Conservation (phyloP, 2,329 filamentous ascomycete genomes). For the Ceratocystis colombiana region DNA sequence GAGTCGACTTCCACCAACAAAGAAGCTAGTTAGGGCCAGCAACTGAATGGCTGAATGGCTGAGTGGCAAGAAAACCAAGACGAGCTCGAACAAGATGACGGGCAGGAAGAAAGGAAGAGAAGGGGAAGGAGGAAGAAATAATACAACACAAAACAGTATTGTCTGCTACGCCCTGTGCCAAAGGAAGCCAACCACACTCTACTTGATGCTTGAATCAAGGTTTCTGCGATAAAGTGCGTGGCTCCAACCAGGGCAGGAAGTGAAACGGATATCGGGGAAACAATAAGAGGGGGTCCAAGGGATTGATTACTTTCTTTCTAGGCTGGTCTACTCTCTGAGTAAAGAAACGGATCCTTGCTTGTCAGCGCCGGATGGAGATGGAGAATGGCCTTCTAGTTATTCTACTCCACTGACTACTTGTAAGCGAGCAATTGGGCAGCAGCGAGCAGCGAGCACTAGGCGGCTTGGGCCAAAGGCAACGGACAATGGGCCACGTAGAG, state of each 20-base stretch:
- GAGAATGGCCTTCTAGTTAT: neutral
- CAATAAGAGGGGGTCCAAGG: neutral
- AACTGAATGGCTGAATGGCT: neutral
- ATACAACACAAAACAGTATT: neutral
- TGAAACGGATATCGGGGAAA: neutral
- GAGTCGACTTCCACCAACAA: neutral
- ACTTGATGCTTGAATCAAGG: constrained; percentile 3
- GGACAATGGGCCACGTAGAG: neutral
- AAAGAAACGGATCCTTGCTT: neutral
- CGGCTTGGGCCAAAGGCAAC: neutral
- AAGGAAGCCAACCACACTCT: neutral
- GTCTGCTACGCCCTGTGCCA: neutral
- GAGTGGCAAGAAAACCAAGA: neutral
- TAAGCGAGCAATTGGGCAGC: neutral
- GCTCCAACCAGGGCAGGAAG: neutral
- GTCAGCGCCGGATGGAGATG: neutral
- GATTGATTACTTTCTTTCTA: constrained; percentile 3
- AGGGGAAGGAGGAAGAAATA: neutral
- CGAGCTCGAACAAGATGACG: neutral
- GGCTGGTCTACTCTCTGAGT: neutral
- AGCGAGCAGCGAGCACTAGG: neutral
- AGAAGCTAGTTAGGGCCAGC: neutral
- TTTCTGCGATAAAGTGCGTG: neutral
- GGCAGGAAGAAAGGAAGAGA: neutral
- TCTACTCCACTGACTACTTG: neutral